phyloP scores from a whole-genome alignment of 306 rosid species.

The Dalbergia oliveri region DNA sequence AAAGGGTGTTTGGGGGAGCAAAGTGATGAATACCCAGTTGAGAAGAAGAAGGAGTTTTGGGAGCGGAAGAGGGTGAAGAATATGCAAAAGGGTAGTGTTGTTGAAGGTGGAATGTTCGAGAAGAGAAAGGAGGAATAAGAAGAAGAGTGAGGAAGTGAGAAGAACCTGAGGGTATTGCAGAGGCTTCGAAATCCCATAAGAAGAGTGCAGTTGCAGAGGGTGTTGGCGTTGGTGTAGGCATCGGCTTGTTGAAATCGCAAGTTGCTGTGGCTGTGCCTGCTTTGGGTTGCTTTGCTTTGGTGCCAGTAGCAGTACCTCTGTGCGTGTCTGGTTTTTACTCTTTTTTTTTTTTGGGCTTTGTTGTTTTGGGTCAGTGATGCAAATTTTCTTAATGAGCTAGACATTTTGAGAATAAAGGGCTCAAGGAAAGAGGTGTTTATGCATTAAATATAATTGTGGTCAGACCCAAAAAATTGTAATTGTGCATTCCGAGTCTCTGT shows the following conservation, averaged over 20 bases:
- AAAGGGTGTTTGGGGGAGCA: slow-evolving; percentile 25
- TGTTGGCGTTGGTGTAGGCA: neutral
- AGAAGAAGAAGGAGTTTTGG: slow-evolving; percentile 19
- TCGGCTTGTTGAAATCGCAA: slow-evolving; percentile 12
- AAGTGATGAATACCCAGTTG: slow-evolving; percentile 45
- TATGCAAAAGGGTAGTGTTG: neutral
- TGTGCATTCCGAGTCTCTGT: no score
- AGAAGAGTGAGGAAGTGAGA: slow-evolving; percentile 44
- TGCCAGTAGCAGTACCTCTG: neutral
- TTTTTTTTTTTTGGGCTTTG: neutral
- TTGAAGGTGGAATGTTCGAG: slow-evolving; percentile 41
- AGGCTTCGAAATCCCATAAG: slow-evolving; percentile 51
- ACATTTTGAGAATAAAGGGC: no score
- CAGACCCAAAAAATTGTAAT: no score
- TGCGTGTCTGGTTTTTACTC: neutral
- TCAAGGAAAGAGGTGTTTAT: no score
- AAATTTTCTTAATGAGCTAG: neutral
- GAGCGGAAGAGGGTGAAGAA: slow-evolving; percentile 36
- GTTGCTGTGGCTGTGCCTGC: neutral
- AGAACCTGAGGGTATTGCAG: slow-evolving; percentile 54
- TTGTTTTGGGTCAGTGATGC: neutral
- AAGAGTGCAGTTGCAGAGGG: neutral
- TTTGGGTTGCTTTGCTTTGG: neutral
- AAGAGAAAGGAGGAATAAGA: slow-evolving; percentile 23
- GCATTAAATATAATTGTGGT: no score